Conservation (phyloP, 495 filamentous ascomycete species). For the Penicillium coffeae region DNA sequence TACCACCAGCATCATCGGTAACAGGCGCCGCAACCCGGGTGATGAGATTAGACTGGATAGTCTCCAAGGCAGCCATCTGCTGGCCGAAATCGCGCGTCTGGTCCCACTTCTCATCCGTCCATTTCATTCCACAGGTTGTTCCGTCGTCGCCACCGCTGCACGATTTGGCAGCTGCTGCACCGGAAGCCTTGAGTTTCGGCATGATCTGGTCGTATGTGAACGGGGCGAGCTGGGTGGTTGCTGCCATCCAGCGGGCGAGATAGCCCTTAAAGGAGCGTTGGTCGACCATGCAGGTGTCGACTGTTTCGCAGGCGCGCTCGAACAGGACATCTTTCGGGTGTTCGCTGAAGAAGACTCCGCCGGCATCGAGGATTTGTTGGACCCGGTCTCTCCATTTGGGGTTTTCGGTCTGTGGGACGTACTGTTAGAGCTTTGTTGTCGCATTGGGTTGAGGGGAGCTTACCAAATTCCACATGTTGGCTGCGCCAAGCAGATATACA, state of each 20-base stretch:
- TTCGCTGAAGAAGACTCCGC: conserved; percentile 49
- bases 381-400: conserved; percentile 58
- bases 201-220: conserved; percentile 60
- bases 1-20: conserved; percentile 66
- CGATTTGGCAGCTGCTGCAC: conserved; percentile 62
- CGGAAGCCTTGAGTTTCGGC: conserved; percentile 60
- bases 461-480: conserved; percentile 39
- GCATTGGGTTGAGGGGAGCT: conserved; percentile 2
- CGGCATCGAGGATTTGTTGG: conserved; percentile 53
- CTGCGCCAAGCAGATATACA: conserved; percentile 36
- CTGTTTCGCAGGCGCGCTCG: conserved; percentile 61
- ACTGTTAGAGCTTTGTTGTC: neutral
- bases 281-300: conserved; percentile 64
- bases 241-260: conserved; percentile 76
- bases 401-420: conserved; percentile 21
- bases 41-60: conserved; percentile 61
- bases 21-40: conserved; percentile 48
- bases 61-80: conserved; percentile 68
- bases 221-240: conserved; percentile 66
- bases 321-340: conserved; percentile 53
- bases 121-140: conserved; percentile 59
- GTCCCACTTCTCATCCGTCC: conserved; percentile 54
- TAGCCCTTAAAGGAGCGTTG: conserved; percentile 86
- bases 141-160: conserved; percentile 60
- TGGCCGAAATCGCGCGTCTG: conserved; percentile 59